Conservation (phyloP, 177 flowering plant genomes). For the Vitis hybrid region DNA sequence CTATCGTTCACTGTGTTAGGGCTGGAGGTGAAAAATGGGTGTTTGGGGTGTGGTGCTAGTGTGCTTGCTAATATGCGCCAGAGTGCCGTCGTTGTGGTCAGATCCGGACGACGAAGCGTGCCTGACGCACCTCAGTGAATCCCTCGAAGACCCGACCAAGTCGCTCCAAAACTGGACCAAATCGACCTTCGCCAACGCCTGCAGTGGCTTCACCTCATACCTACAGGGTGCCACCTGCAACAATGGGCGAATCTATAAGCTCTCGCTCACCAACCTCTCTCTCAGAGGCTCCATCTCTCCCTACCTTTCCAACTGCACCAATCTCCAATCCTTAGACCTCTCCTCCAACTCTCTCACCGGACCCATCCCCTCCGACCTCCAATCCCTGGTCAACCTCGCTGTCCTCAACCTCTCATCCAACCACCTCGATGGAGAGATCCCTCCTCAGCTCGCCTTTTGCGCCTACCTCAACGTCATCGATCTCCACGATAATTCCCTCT, state of each 20-base stretch:
- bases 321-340: slow-evolving; percentile 83
- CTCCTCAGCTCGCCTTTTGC: slow-evolving; percentile 64
- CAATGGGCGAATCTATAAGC: slow-evolving; percentile 90
- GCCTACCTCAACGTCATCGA: slow-evolving; percentile 90
- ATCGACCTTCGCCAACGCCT: slow-evolving; percentile 58
- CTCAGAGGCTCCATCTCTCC: slow-evolving; percentile 80
- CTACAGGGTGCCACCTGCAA: slow-evolving; percentile 86
- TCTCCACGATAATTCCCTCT: slow-evolving; percentile 61
- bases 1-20: too few species aligned
- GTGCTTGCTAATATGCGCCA: slow-evolving; percentile 15
- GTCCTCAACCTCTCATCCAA: slow-evolving; percentile 85
- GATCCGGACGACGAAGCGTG: slow-evolving; percentile 86
- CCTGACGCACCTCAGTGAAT: slow-evolving; percentile 44
- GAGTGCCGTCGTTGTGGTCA: slow-evolving; percentile 13
- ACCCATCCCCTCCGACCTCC: slow-evolving; percentile 70
- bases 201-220: slow-evolving; percentile 73
- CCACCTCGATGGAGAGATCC: slow-evolving; percentile 62
- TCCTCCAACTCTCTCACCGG: slow-evolving; percentile 76
- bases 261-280: slow-evolving; percentile 64
- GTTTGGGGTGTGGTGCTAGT: slow-evolving; percentile 6
- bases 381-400: slow-evolving; percentile 73
- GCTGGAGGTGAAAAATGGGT: slow-evolving; percentile 6
- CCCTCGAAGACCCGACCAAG: slow-evolving; percentile 61
- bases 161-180: slow-evolving; percentile 71
- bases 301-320: slow-evolving; percentile 75